Base-by-base conservation (phyloP, 2,329 filamentous ascomycete genomes). In the Verticillium klebahnii region DNA sequence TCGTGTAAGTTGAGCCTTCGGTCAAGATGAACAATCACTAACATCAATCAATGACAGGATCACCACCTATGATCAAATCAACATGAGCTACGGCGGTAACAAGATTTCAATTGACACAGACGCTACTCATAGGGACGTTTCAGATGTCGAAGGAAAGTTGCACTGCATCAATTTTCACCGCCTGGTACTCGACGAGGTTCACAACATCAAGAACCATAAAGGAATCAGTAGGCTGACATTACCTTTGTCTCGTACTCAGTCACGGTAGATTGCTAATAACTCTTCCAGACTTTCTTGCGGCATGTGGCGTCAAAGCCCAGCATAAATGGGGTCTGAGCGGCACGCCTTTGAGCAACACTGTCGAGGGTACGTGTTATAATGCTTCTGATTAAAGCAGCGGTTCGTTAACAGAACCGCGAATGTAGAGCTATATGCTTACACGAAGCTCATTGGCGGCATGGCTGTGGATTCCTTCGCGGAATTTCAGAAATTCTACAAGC, bases 141-240 rank as follows among this genome's bases (percentile, higher is more conserved):
- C 1, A 7, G 37, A 15, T 17, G 6, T 17, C 2, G 17, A 40
- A 19, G 11, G 11, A 25, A 52, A 23, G 3, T 19, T 52, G 6
- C 45, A 80, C 63, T 57, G 61, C 1, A 66, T 78, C 3, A 69
- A 74, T 0, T 85, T 79, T 74, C 78, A 82, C 50, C 73, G 86
- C 1, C 63, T 88, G 3, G 77, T 87, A 1, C 71, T 87, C 0
- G 85, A 88, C 56, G 85, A 88, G 66, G 83, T 80, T 0, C 84
- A 87, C 58, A 67, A 66, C 0, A 85, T 88, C 63, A 86, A 86
- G 63, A 86, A 85, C 34, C 71, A 77, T 6, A 61, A 61, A 0
- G 69, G 72, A 0, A 60, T 65, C 9, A 71, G 75, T 77, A 60
- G 62, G 72, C 68, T 32, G 40, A 31, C 6, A 25, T 45, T n/a